Evolutionary conservation across 768 basidiomycete genomes (phyloP).

Genomic region (Phaffia tasmanica): DNA sequence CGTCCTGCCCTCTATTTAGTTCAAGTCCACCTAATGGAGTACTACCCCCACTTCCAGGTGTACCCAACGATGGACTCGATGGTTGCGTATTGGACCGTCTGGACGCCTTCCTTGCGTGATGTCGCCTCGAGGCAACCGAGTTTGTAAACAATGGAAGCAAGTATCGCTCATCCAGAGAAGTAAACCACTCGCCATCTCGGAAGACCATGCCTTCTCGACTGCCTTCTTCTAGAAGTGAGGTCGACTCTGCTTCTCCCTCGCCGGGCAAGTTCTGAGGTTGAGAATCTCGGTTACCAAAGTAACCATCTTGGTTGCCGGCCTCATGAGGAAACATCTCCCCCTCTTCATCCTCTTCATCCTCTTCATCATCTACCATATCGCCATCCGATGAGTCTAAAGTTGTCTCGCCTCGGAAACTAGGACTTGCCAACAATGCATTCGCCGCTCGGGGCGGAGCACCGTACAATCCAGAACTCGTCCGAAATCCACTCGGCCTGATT

Average conservation of each 20-base stretch:
- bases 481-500: background rate
- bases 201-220: slow-evolving; percentile 36
- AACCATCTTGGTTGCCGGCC: too few relatives aligned
- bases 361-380: too few relatives aligned
- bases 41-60: background rate
- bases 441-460: background rate
- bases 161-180: slow-evolving; percentile 85
- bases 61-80: background rate
- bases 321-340: too few relatives aligned
- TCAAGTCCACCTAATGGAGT: slow-evolving; percentile 4
- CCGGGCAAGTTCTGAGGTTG: too few relatives aligned
- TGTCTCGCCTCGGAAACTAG: too few relatives aligned
- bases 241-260: too few relatives aligned
- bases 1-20: background rate
- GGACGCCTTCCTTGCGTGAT: slow-evolving; percentile 52
- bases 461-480: background rate
- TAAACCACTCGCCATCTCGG: slow-evolving; percentile 86
- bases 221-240: too few relatives aligned
- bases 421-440: too few relatives aligned
- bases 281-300: too few relatives aligned
- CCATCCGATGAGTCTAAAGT: too few relatives aligned
- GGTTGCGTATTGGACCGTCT: slow-evolving; percentile 20
- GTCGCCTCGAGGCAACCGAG: slow-evolving; percentile 74
- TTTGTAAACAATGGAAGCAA: slow-evolving; percentile 85
- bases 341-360: too few relatives aligned